Evolutionary conservation across 169 alveolate species (phyloP), one percentile per base, ranked within the genome.

Genomic region (Fabrea salina): DNA sequence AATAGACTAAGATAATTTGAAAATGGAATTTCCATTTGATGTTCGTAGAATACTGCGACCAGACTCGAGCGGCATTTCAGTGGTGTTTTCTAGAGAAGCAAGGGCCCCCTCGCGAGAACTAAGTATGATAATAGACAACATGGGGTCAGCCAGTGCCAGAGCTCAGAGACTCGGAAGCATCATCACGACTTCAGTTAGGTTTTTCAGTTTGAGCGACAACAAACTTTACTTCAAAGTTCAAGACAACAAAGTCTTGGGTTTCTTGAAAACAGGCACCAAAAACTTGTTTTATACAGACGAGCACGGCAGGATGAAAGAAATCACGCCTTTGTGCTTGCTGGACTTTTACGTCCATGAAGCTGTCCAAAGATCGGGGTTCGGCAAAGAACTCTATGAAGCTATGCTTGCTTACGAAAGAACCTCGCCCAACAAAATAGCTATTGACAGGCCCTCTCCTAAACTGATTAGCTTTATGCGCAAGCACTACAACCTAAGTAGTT

Each of bases 401-500:
- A 91, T 91, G 97, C 71, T 90, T 8, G 5, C 58, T 22, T 39
- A 41, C 11, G 95, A 91, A 79, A 51, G 74, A 27, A 74, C 80
- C 1, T 58, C 54, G 44, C 91, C 97, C 33, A 88, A 91, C 47
- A 86, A 89, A 86, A 70, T 95, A 64, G 98, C 96, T 33, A 92
- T 91, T 86, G 98, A 95, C 86, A 87, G 97, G 6, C 98, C 98
- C 32, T 91, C 96, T 16, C 76, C 85, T 49, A 92, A 92, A 86
- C 76, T 92, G 37, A 54, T 88, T 61, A 77, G 84, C n/a, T 95
- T 95, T 76, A 78, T 95, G 35, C 76, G 80, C 39, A 95, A 92
- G 74, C 90, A 92, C 83, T 93, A 88, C 67, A 84, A 86, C 40
- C 86, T 95, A 53, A 51, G 47, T 2, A 68, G 77, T 75, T 89